Conservation (phyloP, 2,329 filamentous ascomycete species). For the Phyllachora maydis region DNA sequence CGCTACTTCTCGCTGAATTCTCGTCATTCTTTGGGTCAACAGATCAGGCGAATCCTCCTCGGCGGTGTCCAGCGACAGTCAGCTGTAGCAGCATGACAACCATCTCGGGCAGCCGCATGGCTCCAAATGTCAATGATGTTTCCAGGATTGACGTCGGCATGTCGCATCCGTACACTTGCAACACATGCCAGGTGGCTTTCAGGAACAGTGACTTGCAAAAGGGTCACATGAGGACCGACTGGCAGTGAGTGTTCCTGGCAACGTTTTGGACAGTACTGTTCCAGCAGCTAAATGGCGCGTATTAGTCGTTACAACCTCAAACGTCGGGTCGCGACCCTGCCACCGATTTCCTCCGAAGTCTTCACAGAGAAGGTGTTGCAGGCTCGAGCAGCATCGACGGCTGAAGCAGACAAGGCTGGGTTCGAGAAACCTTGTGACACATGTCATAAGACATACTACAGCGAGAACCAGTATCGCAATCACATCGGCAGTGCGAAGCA, state of each 20-base stretch:
- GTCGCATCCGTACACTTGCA: conserved; percentile 88
- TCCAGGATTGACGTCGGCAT: conserved; percentile 14
- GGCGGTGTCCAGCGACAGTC: too few species aligned
- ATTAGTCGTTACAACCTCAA: conserved; percentile 84
- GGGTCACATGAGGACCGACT: conserved; percentile 93
- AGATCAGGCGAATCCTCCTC: too few species aligned
- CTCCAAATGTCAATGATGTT: too few species aligned
- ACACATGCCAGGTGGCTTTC: conserved; percentile 94
- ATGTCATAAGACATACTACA: conserved; percentile 88
- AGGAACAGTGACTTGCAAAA: conserved; percentile 84
- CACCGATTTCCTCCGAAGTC: conserved; percentile 75
- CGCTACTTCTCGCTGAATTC: too few species aligned
- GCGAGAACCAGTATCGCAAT: conserved; percentile 88
- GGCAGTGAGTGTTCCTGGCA: conserved; percentile 84
- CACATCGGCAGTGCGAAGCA: conserved; percentile 86
- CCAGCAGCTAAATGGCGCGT: conserved; percentile 3
- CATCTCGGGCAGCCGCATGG: too few species aligned
- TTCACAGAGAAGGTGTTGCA: conserved; percentile 93
- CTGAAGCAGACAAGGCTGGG: conserved; percentile 70
- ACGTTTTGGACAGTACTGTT: too few species aligned
- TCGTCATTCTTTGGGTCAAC: too few species aligned
- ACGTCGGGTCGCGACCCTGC: conserved; percentile 73
- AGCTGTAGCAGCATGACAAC: too few species aligned
- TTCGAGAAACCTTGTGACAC: conserved; percentile 68
- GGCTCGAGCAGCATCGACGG: conserved; percentile 65